Conservation (phyloP, 306 rosid species). For the Vicia faba region DNA sequence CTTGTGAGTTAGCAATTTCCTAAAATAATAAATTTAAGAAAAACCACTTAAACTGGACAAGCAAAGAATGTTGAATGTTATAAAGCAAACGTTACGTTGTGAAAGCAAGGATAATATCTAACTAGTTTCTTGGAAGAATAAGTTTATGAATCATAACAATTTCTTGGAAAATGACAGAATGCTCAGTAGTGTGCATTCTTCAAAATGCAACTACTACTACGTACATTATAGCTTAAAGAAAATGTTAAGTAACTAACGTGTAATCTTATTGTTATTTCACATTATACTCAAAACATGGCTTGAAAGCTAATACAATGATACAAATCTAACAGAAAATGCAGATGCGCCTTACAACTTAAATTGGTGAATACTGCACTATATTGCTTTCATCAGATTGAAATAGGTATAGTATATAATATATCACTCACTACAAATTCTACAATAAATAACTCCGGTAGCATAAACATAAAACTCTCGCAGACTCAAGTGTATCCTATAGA, state of each 20-base stretch:
- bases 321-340: conserved; percentile 34
- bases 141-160: conserved; percentile 3
- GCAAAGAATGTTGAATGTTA: conserved; percentile 32
- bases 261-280: conserved; percentile 32
- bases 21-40: no score
- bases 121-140: conserved; percentile 33
- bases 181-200: not conserved
- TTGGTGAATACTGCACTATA: conserved; percentile 31
- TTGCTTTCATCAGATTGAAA: conserved; percentile 18
- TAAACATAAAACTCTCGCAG: conserved; percentile 19
- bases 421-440: conserved; percentile 30
- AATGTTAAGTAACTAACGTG: not conserved
- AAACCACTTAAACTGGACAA: not conserved
- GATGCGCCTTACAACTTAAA: conserved; percentile 18
- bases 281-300: conserved; percentile 18
- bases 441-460: conserved; percentile 21
- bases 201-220: not conserved
- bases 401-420: not conserved
- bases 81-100: conserved; percentile 17
- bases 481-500: conserved; percentile 31
- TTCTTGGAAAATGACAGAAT: conserved; percentile 2
- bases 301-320: conserved; percentile 17
- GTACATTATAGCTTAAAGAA: not conserved
- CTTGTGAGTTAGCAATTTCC: no score
- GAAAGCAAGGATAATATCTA: conserved; percentile 7